These are phyloP conservation scores for Stellera chamaejasme DNA, from an alignment of 345 rosid species.

Conservation along the genomic window DNA sequence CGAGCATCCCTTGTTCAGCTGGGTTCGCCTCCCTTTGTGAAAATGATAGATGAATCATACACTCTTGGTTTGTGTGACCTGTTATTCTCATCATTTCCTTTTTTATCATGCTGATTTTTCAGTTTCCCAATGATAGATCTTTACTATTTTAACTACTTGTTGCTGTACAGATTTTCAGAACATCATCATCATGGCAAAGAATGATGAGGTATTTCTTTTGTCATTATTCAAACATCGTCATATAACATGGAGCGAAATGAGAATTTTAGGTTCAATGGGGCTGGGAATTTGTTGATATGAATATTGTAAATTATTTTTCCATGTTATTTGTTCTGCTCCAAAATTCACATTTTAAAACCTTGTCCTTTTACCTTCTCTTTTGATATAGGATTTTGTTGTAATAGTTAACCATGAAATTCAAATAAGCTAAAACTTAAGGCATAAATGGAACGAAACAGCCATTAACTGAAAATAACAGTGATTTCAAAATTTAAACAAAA, in stretches of 20 bases:
- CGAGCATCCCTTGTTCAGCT: conserved; percentile 49
- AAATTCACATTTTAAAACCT: too few relatives aligned
- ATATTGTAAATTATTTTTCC: too few relatives aligned
- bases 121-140: conserved; percentile 3
- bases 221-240: conserved; percentile 5
- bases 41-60: conserved; percentile 35
- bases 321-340: too few relatives aligned
- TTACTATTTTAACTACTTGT: not conserved
- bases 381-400: too few relatives aligned
- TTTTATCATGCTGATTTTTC: conserved; percentile 9
- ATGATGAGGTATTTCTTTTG: conserved; percentile 53
- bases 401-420: too few relatives aligned
- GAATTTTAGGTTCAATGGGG: too few relatives aligned
- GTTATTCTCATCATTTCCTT: not conserved
- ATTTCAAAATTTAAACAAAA: too few relatives aligned
- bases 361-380: too few relatives aligned
- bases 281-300: too few relatives aligned
- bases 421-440: too few relatives aligned
- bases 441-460: too few relatives aligned
- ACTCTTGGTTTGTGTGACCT: conserved; percentile 35
- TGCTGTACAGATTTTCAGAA: conserved; percentile 51
- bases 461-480: too few relatives aligned
- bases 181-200: conserved; percentile 62
- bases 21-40: conserved; percentile 44
- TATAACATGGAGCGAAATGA: not conserved